These are phyloP conservation scores for Halophytophthora batemanensis DNA, from an alignment of 352 stramenopile species.

Conservation along the genomic window DNA sequence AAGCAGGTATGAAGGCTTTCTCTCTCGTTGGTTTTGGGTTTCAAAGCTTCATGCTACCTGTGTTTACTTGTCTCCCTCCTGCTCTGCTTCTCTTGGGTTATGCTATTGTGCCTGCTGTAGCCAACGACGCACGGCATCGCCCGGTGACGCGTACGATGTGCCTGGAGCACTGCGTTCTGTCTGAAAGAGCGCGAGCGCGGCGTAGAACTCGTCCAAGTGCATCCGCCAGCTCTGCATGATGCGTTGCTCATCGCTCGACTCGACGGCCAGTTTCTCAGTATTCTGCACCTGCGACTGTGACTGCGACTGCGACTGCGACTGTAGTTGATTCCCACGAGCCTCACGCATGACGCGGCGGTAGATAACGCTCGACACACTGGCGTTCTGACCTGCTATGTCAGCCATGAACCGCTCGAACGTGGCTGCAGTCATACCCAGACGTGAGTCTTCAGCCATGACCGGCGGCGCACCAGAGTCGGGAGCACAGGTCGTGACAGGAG, in stretches of 20 bases:
- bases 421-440: slow-evolving; percentile 44
- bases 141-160: slow-evolving; percentile 34
- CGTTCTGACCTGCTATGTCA: slow-evolving; percentile 50
- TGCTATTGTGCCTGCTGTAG: slow-evolving; percentile 69
- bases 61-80: slow-evolving; percentile 17
- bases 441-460: slow-evolving; percentile 17
- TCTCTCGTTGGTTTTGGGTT: slow-evolving; percentile 11
- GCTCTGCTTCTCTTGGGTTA: slow-evolving; percentile 11
- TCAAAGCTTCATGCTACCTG: slow-evolving; percentile 15
- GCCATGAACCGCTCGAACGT: slow-evolving; percentile 63
- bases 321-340: slow-evolving; percentile 13
- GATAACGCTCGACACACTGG: slow-evolving; percentile 27
- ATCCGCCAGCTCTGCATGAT: slow-evolving; percentile 40
- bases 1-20: too few species aligned
- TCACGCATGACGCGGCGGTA: slow-evolving; percentile 47
- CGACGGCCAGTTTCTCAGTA: not conserved
- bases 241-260: too few species aligned
- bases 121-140: slow-evolving; percentile 65
- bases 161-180: slow-evolving; percentile 30
- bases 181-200: slow-evolving; percentile 60
- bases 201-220: slow-evolving; percentile 71
- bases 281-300: not conserved
- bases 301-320: too few species aligned
- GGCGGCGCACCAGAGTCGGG: not conserved
- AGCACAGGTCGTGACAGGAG: slow-evolving; percentile 7